Evolutionary conservation across 2,329 filamentous ascomycete species (phyloP), one percentile per base, ranked within the genome.

Genomic region (Arthrobotrys sphaeroides): DNA sequence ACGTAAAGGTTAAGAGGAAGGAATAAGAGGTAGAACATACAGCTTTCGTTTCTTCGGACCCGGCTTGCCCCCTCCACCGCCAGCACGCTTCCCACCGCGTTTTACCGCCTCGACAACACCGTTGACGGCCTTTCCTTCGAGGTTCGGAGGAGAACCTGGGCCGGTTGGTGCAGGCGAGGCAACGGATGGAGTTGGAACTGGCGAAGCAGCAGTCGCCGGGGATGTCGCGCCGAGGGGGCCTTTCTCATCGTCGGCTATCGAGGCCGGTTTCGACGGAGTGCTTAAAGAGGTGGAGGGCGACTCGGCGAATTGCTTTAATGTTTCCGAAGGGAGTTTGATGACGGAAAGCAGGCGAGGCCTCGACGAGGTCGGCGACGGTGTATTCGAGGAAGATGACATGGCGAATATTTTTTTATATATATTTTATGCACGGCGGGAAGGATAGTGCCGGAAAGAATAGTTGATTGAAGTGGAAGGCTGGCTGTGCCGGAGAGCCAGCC

Each of bases 1-100:
- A 55, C 4, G 18, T 7, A 45, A 57, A 45, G 24, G 49, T 38
- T 33, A n/a, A n/a, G 16, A 73, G 16, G 13, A 33, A 38, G 31
- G 49, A 28, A 33, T 65, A 33, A 43, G 38, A 13, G 9, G 26
- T 4, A 16, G 18, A 45, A 90, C 93, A 84, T 90, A 97, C 94
- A 97, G 84, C 86, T 91, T 90, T 78, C 91, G 90, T 85, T 96
- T 97, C 88, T 97, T 98, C 0, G 94, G 94, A 5, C 94, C 94
- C 5, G 95, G 94, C 85, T 96, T 96, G 91, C 81, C 82, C 4
- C 85, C 82, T 22, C 87, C 85, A 22, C 83, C 86, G 5, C 88
- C 87, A 10, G 88, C 89, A 78, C 85, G 86, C 51, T 84, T 85
- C 42, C 86, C 83, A 20, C 84, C 85, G 12, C 88, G 88, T 13